A percentile compares a stretch with the other conserved stretches of the same genome.
phyloP scores from a whole-genome alignment of 805 yeast genomes.

The Myxozyma udenii region DNA sequence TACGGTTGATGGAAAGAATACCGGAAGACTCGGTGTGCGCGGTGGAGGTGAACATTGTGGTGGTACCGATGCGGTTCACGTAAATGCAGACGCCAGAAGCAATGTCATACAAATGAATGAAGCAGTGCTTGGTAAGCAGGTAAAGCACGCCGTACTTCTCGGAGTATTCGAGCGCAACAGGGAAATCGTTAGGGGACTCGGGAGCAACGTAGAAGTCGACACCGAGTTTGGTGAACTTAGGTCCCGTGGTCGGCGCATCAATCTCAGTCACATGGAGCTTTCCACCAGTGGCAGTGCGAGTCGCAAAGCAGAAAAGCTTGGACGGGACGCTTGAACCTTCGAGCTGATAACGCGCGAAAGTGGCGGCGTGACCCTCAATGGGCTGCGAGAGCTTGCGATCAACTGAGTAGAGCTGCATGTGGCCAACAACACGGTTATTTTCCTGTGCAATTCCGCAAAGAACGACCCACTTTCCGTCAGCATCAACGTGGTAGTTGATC shows the following conservation, averaged over 20 bases:
- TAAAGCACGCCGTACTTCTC: conserved; percentile 82
- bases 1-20: conserved; percentile 86
- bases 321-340: conserved; percentile 72
- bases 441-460: conserved; percentile 93
- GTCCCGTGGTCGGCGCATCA: conserved; percentile 82
- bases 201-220: conserved; percentile 95
- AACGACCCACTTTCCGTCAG: conserved; percentile 86
- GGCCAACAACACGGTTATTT: conserved; percentile 91
- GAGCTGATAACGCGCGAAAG: conserved; percentile 72
- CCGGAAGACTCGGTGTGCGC: conserved; percentile 71
- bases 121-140: conserved; percentile 91
- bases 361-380: conserved; percentile 95
- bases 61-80: conserved; percentile 94
- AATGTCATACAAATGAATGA: conserved; percentile 90
- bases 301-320: conserved; percentile 88
- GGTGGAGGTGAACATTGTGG: conserved; percentile 88
- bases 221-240: conserved; percentile 81
- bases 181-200: conserved; percentile 94
- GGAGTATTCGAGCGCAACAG: conserved; percentile 84
- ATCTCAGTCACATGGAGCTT: conserved; percentile 91
- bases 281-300: conserved; percentile 70
- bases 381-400: conserved; percentile 92
- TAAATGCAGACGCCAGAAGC: conserved; percentile 90
- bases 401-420: conserved; percentile 86
- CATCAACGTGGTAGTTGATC: conserved; percentile 82